Evolutionary conservation across 2,329 filamentous ascomycete genomes (phyloP).

Genomic region (Colletotrichum zoysiae): DNA sequence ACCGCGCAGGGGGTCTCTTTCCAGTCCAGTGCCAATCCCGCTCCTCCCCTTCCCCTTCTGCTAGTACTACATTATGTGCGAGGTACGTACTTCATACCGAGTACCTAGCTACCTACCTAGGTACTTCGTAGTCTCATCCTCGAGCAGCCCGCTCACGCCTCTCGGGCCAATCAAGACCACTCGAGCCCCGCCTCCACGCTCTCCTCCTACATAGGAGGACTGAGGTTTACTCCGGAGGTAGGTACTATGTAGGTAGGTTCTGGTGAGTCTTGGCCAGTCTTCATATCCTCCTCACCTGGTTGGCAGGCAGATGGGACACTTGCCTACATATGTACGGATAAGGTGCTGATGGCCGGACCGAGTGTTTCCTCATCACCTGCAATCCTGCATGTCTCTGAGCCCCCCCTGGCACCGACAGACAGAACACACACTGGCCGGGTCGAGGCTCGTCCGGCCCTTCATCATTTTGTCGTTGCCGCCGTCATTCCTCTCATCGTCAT

Average conservation of each 20-base stretch:
- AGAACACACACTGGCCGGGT: too few relatives aligned
- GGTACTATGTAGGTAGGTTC: not conserved
- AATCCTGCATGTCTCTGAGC: not conserved
- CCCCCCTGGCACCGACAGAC: not conserved
- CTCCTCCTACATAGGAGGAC: not conserved
- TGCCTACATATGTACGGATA: not conserved
- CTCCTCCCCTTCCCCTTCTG: slow-evolving; percentile 5
- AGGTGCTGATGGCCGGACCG: not conserved
- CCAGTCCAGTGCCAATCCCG: slow-evolving; percentile 31
- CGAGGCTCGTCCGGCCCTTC: too few relatives aligned
- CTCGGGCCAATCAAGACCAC: not conserved
- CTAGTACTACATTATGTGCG: too few relatives aligned
- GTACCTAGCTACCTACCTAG: too few relatives aligned
- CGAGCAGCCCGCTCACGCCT: too few relatives aligned
- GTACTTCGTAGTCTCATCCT: not conserved
- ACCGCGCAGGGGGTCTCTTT: slow-evolving; percentile 31
- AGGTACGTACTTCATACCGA: too few relatives aligned
- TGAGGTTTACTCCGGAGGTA: too few relatives aligned
- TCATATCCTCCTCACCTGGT: too few relatives aligned
- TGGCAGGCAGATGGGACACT: too few relatives aligned
- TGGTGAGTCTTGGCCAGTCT: not conserved
- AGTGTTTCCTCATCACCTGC: slow-evolving; percentile 5
- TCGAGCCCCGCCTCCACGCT: not conserved
- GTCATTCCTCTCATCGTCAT: not conserved
- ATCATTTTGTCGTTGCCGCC: not conserved